Evolutionary conservation across 2,329 filamentous ascomycete species (phyloP), one percentile per base, ranked within the genome.

Genomic region (Tolypocladium album): DNA sequence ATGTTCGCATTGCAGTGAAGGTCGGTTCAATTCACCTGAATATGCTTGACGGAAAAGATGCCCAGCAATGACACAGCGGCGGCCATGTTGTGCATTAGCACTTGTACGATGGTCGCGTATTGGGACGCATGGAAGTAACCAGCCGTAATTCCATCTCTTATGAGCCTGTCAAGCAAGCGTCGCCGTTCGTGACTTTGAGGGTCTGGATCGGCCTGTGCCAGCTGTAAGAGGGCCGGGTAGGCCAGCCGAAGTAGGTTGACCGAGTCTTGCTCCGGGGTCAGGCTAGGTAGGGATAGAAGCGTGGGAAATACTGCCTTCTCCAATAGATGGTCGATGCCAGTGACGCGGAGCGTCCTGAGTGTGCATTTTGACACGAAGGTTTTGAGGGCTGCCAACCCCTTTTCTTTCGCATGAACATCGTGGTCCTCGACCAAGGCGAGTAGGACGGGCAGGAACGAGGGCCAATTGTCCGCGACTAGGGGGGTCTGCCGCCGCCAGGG

Each of bases 231-330:
- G 2, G 86, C 85, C 9, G 81, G 78, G 64, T 92, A 95, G 0
- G 88, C 85, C 8, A 80, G 78, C 7, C 72, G 68, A 1, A 96
- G 79, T 3, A 97, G 75, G 1, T 69, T 67, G 2, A 88, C 68
- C 4, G 89, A 89, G 60, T 94, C 88, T 0, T 79, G 70, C 67
- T 90, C 88, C 0, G 89, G 85, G 0, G 90, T 96, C 50, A 96
- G 76, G 15, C 81, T 84, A 0, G 93, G 92, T 7, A 96, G 79
- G 66, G 86, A 89, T 9, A 88, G 79, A n/a, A 96, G 80, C 42
- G 86, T 85, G 0, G 90, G 89, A 64, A 87, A 81, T 2, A 90
- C 73, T 3, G 86, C 82, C 24, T 90, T 82, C 67, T 87, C 82
- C 62, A 93, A 88, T 34, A 93, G 81, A 17, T 79, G 74, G 27